Evolutionary conservation across 495 filamentous ascomycete genomes (phyloP).

Genomic region (Penicillium salamii): DNA sequence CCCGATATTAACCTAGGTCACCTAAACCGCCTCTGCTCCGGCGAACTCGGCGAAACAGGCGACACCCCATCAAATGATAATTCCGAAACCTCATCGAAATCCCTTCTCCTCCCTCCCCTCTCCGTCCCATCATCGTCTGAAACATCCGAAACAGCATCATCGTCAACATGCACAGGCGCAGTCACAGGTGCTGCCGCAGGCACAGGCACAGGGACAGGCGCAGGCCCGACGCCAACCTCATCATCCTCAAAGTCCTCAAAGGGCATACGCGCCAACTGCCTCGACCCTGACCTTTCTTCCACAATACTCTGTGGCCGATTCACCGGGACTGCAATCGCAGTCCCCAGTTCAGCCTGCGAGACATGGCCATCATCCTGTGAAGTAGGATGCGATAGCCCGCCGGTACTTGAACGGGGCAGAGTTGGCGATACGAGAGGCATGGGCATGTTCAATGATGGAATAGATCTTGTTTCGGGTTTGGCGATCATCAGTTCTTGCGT

Average conservation of each 20-base stretch:
- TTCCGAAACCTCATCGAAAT: constrained; percentile 35
- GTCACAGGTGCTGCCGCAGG: too few relatives aligned
- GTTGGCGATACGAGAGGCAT: constrained; percentile 10
- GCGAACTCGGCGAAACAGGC: background rate
- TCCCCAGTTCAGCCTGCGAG: constrained; percentile 8
- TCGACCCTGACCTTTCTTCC: constrained; percentile 8
- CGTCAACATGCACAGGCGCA: constrained; percentile 10
- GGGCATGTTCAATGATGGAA: background rate
- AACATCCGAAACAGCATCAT: constrained; percentile 30
- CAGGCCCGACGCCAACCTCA: constrained; percentile 19
- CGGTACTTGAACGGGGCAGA: background rate
- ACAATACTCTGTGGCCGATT: constrained; percentile 14
- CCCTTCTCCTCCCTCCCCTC: constrained; percentile 4
- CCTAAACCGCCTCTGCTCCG: background rate
- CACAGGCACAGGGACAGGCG: too few relatives aligned
- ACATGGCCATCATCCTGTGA: background rate
- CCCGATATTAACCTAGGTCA: too few relatives aligned
- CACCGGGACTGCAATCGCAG: constrained; percentile 14
- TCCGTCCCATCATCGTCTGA: constrained; percentile 17
- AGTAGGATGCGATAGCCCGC: background rate
- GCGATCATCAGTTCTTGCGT: constrained; percentile 18
- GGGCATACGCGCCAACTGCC: constrained; percentile 19
- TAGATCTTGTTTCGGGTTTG: background rate
- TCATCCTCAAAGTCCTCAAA: constrained; percentile 20
- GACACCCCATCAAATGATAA: constrained; percentile 32